Evolutionary conservation across 2,329 filamentous ascomycete species (phyloP), one percentile per base, ranked within the genome.

Genomic region (Xylariaceae sp.): DNA sequence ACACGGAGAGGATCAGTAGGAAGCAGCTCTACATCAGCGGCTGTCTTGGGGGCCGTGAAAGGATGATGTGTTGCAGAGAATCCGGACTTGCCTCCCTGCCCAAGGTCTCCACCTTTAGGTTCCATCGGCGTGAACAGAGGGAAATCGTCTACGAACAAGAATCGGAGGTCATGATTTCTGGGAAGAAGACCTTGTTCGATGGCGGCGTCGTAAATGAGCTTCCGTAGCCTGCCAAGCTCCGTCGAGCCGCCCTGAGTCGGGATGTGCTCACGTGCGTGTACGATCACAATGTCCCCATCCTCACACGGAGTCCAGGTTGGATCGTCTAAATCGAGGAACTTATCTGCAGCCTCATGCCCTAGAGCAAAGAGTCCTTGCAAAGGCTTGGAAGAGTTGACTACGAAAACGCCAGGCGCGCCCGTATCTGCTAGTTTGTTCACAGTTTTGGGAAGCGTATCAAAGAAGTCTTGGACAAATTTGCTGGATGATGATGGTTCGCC

Each of bases 121-220:
- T n/a, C n/a, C n/a, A n/a, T n/a, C n/a, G n/a, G n/a, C 1, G 89
- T 90, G 70, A 98, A 98, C 58, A 98, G 81, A 11, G 93, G 93
- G 62, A 98, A 98, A 48, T 92, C 82, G 1, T 79, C 85, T 11
- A 98, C 79, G 93, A 93, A 98, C 45, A 86, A 76, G 65, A 91
- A 92, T 48, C 74, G 73, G 69, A 79, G 90, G 46, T 61, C 73
- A 59, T 48, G 53, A 25, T 72, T 68, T 1, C 59, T 66, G 3
- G 66, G 55, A 29, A 88, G 70, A 23, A 86, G 70, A 1, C 72
- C 76, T 21, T 77, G 67, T n/a, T 79, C 74, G 0, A 91, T 77
- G 2, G 88, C 85, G 7, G 76, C 71, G 47, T 81, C 79, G 70
- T 90, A 83, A 0, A 95, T 66, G 1, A 82, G 77, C 4, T 76